These are phyloP conservation scores for Mallotus repandus DNA, from an alignment of 441 rosid species.

Conservation along the genomic window DNA sequence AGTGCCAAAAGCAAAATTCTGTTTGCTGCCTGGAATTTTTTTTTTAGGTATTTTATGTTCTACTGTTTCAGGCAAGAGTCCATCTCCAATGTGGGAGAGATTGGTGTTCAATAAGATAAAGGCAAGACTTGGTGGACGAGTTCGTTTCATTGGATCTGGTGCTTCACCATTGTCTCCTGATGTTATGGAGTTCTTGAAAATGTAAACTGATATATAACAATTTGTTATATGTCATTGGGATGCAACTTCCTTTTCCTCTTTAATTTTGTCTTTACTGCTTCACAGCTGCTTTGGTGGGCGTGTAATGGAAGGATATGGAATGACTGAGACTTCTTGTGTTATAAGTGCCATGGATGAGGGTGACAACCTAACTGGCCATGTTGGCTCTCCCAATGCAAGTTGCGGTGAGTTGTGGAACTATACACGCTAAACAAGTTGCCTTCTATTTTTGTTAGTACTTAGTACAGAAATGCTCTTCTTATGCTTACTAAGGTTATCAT, in stretches of 20 bases:
- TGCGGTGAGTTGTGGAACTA: constrained; percentile 61
- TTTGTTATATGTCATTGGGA: constrained; percentile 17
- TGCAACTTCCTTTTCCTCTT: constrained; percentile 11
- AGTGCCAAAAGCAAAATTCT: neutral
- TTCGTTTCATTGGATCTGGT: constrained; percentile 79
- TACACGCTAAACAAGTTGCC: neutral
- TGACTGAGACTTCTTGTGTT: constrained; percentile 95
- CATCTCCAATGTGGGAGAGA: constrained; percentile 99
- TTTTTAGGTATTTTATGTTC: neutral
- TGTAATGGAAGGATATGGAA: constrained; percentile 91
- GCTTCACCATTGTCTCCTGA: constrained; percentile 99
- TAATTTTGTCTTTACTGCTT: constrained; percentile 21
- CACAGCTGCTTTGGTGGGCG: constrained; percentile 86
- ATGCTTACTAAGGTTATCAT: constrained; percentile 13
- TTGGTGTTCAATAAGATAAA: constrained; percentile 94
- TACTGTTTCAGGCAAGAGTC: constrained; percentile 65
- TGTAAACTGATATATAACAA: constrained; percentile 52
- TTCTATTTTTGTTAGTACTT: neutral
- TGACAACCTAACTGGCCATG: constrained; percentile 85
- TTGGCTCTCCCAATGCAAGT: constrained; percentile 94
- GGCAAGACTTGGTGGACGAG: constrained; percentile 92
- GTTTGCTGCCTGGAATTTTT: neutral
- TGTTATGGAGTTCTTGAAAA: constrained; percentile 86
- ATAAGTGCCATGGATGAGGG: constrained; percentile 69
- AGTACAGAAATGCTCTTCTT: neutral